phyloP scores from a whole-genome alignment of 2,329 filamentous ascomycete species.

The Aspergillus sp. region DNA sequence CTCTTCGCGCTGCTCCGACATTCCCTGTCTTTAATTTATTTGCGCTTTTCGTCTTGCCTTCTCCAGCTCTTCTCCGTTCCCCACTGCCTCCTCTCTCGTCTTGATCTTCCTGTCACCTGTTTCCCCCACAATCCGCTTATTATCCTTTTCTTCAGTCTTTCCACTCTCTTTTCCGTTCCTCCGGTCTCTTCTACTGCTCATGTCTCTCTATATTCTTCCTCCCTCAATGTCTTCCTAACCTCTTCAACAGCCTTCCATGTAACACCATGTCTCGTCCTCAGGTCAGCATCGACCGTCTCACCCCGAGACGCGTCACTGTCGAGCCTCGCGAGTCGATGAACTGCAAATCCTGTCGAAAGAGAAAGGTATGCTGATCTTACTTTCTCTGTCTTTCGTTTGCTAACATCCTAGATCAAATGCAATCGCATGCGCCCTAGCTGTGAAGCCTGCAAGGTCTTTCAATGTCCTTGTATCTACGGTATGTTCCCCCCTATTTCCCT shows the following conservation, averaged over 20 bases:
- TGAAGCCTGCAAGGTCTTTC: conserved; percentile 84
- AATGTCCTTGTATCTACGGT: conserved; percentile 87
- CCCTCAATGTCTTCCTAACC: not conserved
- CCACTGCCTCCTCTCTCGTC: too few relatives aligned
- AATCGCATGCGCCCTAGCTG: conserved; percentile 79
- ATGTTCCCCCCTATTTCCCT: conserved; percentile 26
- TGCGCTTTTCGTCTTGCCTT: conserved; percentile 4
- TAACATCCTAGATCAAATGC: conserved; percentile 70
- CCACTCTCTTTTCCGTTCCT: not conserved
- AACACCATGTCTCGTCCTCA: conserved; percentile 64
- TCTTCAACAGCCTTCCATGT: not conserved
- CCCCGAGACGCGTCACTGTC: conserved; percentile 63
- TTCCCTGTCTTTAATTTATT: conserved; percentile 2
- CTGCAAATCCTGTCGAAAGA: conserved; percentile 88
- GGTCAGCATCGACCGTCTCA: conserved; percentile 75
- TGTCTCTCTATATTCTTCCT: not conserved
- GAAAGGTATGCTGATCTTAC: conserved; percentile 61
- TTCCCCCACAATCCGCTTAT: conserved; percentile 1
- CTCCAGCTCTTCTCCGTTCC: not conserved
- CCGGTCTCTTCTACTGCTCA: not conserved
- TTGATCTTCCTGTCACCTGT: too few relatives aligned
- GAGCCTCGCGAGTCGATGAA: conserved; percentile 90
- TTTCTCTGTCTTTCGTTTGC: conserved; percentile 2
- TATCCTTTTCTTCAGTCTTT: not conserved
- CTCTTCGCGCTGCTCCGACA: conserved; percentile 4